Evolutionary conservation across 2,329 filamentous ascomycete species (phyloP).

Genomic region (Trichoderma afroharzianum): DNA sequence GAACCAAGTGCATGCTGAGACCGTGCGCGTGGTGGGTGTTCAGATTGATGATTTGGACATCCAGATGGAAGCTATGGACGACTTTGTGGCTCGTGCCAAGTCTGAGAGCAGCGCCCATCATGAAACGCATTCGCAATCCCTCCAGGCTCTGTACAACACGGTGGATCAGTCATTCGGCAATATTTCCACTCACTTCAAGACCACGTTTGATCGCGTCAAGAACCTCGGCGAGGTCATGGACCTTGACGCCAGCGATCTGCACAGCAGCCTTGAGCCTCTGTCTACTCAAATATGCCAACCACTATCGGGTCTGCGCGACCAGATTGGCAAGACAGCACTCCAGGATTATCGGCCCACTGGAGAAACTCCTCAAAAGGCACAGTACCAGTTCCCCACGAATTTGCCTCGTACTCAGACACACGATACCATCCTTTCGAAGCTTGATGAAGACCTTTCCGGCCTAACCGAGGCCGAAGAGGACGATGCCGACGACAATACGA

Average conservation of each 20-base stretch:
- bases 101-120: conserved; percentile 78
- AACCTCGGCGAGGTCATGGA: conserved; percentile 66
- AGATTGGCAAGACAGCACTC: conserved; percentile 62
- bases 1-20: conserved; percentile 84
- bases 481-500: conserved; percentile 28
- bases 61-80: conserved; percentile 88
- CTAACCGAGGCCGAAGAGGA: background rate
- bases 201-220: conserved; percentile 64
- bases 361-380: conserved; percentile 74
- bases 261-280: conserved; percentile 60
- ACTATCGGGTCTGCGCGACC: conserved; percentile 65
- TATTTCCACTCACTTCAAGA: conserved; percentile 66
- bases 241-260: conserved; percentile 54
- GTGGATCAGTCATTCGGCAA: conserved; percentile 71
- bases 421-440: conserved; percentile 40
- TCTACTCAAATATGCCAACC: conserved; percentile 60
- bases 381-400: conserved; percentile 75
- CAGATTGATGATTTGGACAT: conserved; percentile 82
- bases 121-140: conserved; percentile 61
- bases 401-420: conserved; percentile 68
- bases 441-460: conserved; percentile 29
- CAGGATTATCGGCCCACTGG: conserved; percentile 83
- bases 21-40: conserved; percentile 81
- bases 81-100: conserved; percentile 80
- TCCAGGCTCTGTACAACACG: conserved; percentile 62